phyloP scores from a whole-genome alignment of 306 rosid species.

The Alnus rubra region DNA sequence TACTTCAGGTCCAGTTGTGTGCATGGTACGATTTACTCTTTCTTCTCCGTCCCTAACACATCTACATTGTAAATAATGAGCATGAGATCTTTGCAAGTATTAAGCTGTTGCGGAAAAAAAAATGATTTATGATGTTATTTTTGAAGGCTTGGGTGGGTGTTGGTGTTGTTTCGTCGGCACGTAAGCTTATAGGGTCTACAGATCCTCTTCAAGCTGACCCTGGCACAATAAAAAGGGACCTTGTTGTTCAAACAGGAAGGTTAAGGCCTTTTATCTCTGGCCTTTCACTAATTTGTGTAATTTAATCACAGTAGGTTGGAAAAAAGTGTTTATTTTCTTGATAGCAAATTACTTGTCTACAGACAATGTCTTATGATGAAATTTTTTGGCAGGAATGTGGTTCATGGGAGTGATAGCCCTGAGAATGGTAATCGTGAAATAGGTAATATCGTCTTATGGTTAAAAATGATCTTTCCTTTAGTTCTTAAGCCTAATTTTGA shows the following conservation, averaged over 20 bases:
- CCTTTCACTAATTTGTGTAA: constrained; percentile 15
- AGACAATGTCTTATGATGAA: constrained; percentile 29
- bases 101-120: neutral
- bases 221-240: constrained; percentile 97
- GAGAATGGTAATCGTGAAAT: constrained; percentile 94
- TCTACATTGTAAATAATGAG: constrained; percentile 18
- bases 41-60: constrained; percentile 3
- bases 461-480: neutral
- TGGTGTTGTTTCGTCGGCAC: constrained; percentile 90
- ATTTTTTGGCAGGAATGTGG: constrained; percentile 68
- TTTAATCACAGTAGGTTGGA: neutral
- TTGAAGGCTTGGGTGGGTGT: constrained; percentile 98
- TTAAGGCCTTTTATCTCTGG: constrained; percentile 32
- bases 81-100: constrained; percentile 10
- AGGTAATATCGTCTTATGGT: constrained; percentile 42
- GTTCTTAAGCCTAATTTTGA: neutral
- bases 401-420: constrained; percentile 99
- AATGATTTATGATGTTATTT: constrained; percentile 33
- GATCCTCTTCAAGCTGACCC: constrained; percentile 97
- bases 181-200: constrained; percentile 90
- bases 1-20: constrained; percentile 96
- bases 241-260: constrained; percentile 93
- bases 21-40: constrained; percentile 60
- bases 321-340: constrained; percentile 3
- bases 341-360: constrained; percentile 16